These are phyloP conservation scores for Chloranthus sessilifolius DNA, from an alignment of 164 flowering plant species.

Conservation along the genomic window DNA sequence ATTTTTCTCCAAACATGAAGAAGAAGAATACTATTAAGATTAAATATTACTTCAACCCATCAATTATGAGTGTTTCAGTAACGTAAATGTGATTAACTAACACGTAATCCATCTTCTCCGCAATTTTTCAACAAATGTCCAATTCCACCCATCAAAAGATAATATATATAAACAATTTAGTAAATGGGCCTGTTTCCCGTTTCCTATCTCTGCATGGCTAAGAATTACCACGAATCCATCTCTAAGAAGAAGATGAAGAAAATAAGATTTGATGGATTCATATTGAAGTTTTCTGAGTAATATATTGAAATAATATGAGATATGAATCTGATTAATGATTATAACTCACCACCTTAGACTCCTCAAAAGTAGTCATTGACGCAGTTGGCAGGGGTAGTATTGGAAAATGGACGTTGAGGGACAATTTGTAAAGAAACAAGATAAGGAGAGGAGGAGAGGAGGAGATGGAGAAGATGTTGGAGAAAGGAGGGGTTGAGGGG, in stretches of 20 bases:
- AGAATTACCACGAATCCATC: background rate
- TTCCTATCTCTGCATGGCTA: too few species aligned
- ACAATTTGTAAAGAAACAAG: conserved; percentile 1
- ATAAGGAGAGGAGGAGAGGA: background rate
- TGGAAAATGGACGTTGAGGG: background rate
- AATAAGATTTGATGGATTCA: background rate
- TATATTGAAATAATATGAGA: background rate
- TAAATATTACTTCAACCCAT: background rate
- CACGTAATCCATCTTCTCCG: background rate
- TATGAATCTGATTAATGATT: background rate
- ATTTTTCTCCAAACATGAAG: background rate
- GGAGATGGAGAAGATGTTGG: conserved; percentile 3
- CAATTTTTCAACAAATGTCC: background rate
- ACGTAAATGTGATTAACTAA: too few species aligned
- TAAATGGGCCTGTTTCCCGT: background rate
- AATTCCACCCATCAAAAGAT: background rate
- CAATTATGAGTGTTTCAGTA: background rate
- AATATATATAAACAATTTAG: background rate
- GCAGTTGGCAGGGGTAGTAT: conserved; percentile 3
- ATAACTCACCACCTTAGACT: conserved; percentile 36
- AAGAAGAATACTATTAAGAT: too few species aligned
- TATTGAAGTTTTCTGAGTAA: background rate
- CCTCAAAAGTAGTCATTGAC: conserved; percentile 43
- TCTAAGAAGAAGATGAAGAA: background rate
- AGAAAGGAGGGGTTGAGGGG: conserved; percentile 5